Percentiles rank a stretch among this genome's conserved stretches.
phyloP scores from a whole-genome alignment of 225 moss, liverwort and hornwort species.

The Rhytidiadelphus loreus region DNA sequence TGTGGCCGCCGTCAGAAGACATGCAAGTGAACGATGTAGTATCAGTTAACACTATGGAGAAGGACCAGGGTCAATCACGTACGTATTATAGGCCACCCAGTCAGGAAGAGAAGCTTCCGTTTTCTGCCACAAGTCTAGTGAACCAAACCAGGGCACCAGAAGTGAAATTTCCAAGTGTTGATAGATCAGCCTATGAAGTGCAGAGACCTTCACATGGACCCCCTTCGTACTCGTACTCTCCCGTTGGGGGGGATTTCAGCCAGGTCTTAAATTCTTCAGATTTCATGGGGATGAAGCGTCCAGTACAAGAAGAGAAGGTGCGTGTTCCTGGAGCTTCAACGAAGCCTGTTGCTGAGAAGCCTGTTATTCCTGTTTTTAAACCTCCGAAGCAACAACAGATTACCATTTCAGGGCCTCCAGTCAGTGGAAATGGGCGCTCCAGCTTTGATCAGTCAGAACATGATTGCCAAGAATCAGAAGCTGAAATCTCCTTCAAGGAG shows the following conservation, averaged over 20 bases:
- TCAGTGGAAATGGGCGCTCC: slow-evolving; percentile 44
- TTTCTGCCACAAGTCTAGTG: slow-evolving; percentile 23
- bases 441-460: slow-evolving; percentile 62
- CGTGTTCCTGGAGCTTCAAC: neutral
- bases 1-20: slow-evolving; percentile 26
- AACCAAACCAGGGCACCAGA: slow-evolving; percentile 21
- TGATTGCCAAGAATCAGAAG: slow-evolving; percentile 76
- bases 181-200: slow-evolving; percentile 7
- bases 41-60: slow-evolving; percentile 25
- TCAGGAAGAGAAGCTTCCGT: slow-evolving; percentile 29
- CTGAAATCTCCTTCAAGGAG: slow-evolving; percentile 74
- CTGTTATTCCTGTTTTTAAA: slow-evolving; percentile 1
- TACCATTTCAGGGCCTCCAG: slow-evolving; percentile 28
- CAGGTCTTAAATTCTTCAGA: slow-evolving; percentile 13
- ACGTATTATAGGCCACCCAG: slow-evolving; percentile 11
- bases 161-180: slow-evolving; percentile 4
- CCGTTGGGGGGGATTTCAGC: slow-evolving; percentile 9
- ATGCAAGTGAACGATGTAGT: slow-evolving; percentile 29
- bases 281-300: slow-evolving; percentile 12
- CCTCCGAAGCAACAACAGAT: slow-evolving; percentile 29
- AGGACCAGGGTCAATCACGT: slow-evolving; percentile 18
- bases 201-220: slow-evolving; percentile 10
- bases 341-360: slow-evolving; percentile 25
- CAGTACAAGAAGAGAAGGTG: slow-evolving; percentile 22
- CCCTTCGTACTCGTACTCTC: slow-evolving; percentile 7